Conservation (phyloP, 2,329 filamentous ascomycete genomes). For the Remersonia thermophila region DNA sequence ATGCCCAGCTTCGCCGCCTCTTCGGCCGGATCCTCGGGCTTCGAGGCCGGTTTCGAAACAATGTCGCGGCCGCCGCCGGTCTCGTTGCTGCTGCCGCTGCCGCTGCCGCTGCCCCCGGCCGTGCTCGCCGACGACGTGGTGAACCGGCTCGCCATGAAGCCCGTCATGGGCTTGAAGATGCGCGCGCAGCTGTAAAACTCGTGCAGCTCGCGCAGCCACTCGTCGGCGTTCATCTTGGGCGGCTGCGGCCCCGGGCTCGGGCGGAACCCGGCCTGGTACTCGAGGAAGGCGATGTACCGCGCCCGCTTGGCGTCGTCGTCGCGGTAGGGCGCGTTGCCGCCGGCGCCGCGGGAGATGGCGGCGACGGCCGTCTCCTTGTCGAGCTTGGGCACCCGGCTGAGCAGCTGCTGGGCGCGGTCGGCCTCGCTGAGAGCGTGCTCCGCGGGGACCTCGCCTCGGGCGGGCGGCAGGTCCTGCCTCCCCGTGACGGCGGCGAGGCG, state of each 20-base stretch:
- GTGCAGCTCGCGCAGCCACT: conserved; percentile 66
- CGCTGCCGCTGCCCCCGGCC: conserved; percentile 11
- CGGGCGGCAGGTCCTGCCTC: conserved; percentile 63
- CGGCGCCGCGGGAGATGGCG: conserved; percentile 51
- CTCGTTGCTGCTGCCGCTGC: too few species aligned
- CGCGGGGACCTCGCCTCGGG: conserved; percentile 58
- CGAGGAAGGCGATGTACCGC: conserved; percentile 74
- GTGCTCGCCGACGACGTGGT: conserved; percentile 50
- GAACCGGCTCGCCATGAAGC: conserved; percentile 87
- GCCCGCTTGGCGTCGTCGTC: conserved; percentile 67
- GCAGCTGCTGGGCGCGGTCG: conserved; percentile 46
- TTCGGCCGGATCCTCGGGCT: conserved; percentile 64
- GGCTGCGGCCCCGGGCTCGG: conserved; percentile 41
- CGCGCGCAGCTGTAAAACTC: conserved; percentile 57
- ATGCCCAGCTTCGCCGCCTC: conserved; percentile 82
- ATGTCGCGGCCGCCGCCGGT: conserved; percentile 14
- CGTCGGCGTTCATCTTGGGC: conserved; percentile 42
- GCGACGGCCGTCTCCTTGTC: conserved; percentile 56
- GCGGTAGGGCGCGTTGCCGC: conserved; percentile 66
- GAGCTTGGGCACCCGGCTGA: conserved; percentile 48
- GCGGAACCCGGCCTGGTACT: conserved; percentile 56
- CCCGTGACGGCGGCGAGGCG: conserved; percentile 66
- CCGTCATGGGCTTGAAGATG: conserved; percentile 85
- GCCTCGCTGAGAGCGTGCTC: conserved; percentile 51
- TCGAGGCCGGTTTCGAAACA: conserved; percentile 38